Percentiles rank a stretch among this genome's conserved stretches.
These are phyloP conservation scores for Aureobasidium vineae DNA, from an alignment of 2,329 filamentous ascomycete genomes.

Conservation along the genomic window DNA sequence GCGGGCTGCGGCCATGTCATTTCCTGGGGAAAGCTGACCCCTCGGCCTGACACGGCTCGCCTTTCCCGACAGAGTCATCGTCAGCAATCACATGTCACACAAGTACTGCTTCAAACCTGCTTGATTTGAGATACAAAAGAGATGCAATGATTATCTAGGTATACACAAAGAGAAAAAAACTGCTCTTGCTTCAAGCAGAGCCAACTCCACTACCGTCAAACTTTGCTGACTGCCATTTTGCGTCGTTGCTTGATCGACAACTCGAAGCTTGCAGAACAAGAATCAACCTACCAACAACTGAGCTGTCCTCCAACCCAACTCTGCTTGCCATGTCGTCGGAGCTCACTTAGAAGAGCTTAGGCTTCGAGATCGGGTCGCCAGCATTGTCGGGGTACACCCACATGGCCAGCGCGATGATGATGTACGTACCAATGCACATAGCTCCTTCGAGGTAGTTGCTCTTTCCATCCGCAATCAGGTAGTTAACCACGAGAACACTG, in stretches of 20 bases:
- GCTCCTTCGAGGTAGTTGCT: conserved; percentile 85
- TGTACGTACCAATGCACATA: conserved; percentile 55
- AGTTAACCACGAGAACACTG: conserved; percentile 82
- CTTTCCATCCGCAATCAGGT: conserved; percentile 78
- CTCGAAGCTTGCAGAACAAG: not conserved
- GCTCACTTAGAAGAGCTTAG: conserved; percentile 19
- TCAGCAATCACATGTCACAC: not conserved
- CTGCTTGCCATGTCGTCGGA: not conserved
- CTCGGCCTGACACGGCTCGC: not conserved
- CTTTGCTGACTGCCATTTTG: not conserved
- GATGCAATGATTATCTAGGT: not conserved
- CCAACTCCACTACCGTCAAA: not conserved
- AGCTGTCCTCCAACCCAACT: not conserved
- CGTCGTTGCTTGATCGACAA: no score
- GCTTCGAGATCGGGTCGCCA: conserved; percentile 29
- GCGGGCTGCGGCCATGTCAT: not conserved
- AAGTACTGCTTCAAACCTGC: not conserved
- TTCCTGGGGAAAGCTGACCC: conserved; percentile 21
- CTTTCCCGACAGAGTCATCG: not conserved
- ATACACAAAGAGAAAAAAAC: not conserved
- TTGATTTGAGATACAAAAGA: conserved; percentile 12
- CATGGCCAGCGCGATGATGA: conserved; percentile 61
- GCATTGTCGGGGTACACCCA: conserved; percentile 59
- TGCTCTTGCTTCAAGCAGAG: conserved; percentile 11
- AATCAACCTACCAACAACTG: not conserved